A percentile compares a stretch with the other conserved stretches of the same genome.
Evolutionary conservation across 257 asterid genomes (phyloP).

Genomic region (Solanum acaule): DNA sequence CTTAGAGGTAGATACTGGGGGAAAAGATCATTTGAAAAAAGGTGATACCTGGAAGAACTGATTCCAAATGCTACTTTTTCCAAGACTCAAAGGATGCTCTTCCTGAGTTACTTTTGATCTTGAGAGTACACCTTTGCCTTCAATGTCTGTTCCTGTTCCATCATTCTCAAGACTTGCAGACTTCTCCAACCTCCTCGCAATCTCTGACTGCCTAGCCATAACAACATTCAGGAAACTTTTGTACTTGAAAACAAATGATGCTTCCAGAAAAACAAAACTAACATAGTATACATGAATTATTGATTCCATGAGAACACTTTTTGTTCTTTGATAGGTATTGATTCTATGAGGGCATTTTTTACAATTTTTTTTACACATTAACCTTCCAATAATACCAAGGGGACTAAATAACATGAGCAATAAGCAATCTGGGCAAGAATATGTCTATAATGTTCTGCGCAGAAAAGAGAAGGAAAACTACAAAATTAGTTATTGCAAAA

Average conservation of each 20-base stretch:
- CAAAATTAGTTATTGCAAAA: not conserved
- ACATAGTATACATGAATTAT: not conserved
- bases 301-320: not conserved
- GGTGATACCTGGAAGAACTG: slow-evolving; percentile 73
- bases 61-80: slow-evolving; percentile 89
- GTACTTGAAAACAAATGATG: not conserved
- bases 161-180: slow-evolving; percentile 41
- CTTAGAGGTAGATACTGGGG: not conserved
- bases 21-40: not conserved
- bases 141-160: slow-evolving; percentile 29
- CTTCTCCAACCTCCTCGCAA: slow-evolving; percentile 77
- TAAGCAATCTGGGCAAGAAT: not conserved
- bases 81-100: slow-evolving; percentile 94
- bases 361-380: not conserved
- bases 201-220: slow-evolving; percentile 96
- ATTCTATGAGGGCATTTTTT: not conserved
- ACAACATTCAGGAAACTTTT: slow-evolving; percentile 40
- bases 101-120: slow-evolving; percentile 77
- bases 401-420: not conserved
- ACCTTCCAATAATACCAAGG: not conserved
- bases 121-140: slow-evolving; percentile 63
- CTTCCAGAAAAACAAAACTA: not conserved
- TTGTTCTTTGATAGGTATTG: not conserved
- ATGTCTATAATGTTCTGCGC: not conserved
- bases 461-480: not conserved